phyloP scores from a whole-genome alignment of 1,284 basidiomycete genomes.

The Hypsizygus ulmarius region DNA sequence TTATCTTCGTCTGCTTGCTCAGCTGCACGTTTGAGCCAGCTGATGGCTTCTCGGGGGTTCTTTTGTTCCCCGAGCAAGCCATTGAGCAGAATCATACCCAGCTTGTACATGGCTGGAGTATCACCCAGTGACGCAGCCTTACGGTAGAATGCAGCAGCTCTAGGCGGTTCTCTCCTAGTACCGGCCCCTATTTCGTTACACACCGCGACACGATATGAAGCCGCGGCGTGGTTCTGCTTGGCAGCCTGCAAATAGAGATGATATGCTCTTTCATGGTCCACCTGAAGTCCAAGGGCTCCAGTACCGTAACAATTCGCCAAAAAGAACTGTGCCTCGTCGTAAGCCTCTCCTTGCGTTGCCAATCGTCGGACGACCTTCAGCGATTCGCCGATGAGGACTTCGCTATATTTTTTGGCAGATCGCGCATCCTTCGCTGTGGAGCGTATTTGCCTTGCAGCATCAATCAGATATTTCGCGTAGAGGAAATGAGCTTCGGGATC shows the following conservation, averaged over 20 bases:
- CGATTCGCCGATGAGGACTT: constrained; percentile 84
- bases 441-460: constrained; percentile 94
- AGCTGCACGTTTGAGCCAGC: constrained; percentile 93
- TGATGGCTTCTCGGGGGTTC: constrained; percentile 89
- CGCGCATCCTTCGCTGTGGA: constrained; percentile 73
- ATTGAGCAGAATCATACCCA: constrained; percentile 92
- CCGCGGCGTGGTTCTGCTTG: constrained; percentile 95
- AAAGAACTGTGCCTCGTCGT: constrained; percentile 99
- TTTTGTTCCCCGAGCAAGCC: constrained; percentile 82
- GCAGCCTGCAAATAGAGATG: constrained; percentile 97
- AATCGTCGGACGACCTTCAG: constrained; percentile 91
- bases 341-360: constrained; percentile 86
- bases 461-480: constrained; percentile 97
- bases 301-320: constrained; percentile 97
- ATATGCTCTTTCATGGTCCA: constrained; percentile 98
- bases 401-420: constrained; percentile 85
- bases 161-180: constrained; percentile 84
- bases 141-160: constrained; percentile 94
- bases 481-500: constrained; percentile 99
- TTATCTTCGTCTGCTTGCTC: constrained; percentile 98
- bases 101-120: constrained; percentile 98
- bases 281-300: constrained; percentile 88
- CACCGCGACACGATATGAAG: constrained; percentile 95
- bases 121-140: constrained; percentile 96
- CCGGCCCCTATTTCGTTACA: constrained; percentile 99